Evolutionary conservation across 169 alveolate genomes (phyloP).

Genomic region (Babesia divergens): DNA sequence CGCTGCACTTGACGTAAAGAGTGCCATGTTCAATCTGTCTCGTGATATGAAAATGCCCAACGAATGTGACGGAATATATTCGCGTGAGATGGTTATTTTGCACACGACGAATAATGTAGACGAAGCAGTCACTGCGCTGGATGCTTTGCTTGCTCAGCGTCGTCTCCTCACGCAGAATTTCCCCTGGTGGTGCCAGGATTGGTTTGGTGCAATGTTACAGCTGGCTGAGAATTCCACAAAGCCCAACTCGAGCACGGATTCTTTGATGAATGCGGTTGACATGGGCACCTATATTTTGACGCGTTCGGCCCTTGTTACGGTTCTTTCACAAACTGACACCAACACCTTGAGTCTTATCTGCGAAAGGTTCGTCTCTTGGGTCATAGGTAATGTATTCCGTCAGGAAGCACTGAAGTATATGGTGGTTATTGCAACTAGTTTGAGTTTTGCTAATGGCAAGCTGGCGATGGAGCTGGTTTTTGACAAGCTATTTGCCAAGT

Average conservation of each 20-base stretch:
- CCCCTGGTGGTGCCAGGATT: slow-evolving; percentile 47
- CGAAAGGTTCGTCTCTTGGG: slow-evolving; percentile 24
- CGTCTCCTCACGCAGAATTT: slow-evolving; percentile 8
- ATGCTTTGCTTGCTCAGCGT: slow-evolving; percentile 20
- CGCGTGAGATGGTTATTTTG: slow-evolving; percentile 28
- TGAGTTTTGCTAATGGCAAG: slow-evolving; percentile 21
- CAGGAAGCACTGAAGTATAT: slow-evolving; percentile 46
- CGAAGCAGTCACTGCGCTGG: slow-evolving; percentile 31
- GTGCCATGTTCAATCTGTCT: neutral
- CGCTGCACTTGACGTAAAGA: neutral
- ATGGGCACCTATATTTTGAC: slow-evolving; percentile 38
- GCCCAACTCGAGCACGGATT: slow-evolving; percentile 26
- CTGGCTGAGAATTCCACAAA: slow-evolving; percentile 14
- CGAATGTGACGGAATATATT: neutral
- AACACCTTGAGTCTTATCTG: slow-evolving; percentile 24
- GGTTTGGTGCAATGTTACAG: slow-evolving; percentile 37
- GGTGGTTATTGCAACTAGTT: slow-evolving; percentile 23
- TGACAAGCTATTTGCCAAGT: slow-evolving; percentile 4
- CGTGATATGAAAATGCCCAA: neutral
- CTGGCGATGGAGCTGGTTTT: slow-evolving; percentile 22
- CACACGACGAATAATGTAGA: slow-evolving; percentile 6
- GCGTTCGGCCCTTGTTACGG: slow-evolving; percentile 44
- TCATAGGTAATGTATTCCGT: slow-evolving; percentile 26
- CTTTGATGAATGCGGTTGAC: slow-evolving; percentile 59
- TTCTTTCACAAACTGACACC: slow-evolving; percentile 29